Evolutionary conservation across 2,329 filamentous ascomycete genomes (phyloP).

Genomic region (Neurospora crassa): DNA sequence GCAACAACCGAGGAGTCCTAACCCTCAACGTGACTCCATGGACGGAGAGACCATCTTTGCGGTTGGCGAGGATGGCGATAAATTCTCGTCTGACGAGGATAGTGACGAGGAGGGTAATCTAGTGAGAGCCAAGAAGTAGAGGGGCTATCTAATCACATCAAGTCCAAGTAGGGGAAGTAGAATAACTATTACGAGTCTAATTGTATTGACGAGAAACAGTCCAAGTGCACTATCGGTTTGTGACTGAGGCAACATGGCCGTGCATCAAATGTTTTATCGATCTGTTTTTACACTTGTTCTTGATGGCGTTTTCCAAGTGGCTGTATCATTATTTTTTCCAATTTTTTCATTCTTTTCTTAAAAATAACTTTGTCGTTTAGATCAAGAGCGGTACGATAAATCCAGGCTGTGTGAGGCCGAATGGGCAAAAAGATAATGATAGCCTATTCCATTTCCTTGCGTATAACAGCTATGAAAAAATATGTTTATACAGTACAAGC

Average conservation of each 20-base stretch:
- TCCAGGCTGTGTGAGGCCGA: not conserved
- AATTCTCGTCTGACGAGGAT: slow-evolving; percentile 67
- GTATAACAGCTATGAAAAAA: not conserved
- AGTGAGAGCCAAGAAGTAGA: slow-evolving; percentile 36
- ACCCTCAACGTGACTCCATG: slow-evolving; percentile 43
- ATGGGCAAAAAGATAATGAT: not conserved
- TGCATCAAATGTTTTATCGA: not conserved
- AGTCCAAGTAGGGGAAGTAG: not conserved
- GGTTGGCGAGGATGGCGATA: slow-evolving; percentile 75
- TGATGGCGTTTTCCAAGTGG: not conserved
- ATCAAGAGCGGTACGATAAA: not conserved
- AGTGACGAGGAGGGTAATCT: slow-evolving; percentile 49
- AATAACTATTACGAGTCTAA: not conserved
- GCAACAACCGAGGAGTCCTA: slow-evolving; percentile 5
- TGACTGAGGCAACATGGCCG: not conserved
- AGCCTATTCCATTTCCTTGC: not conserved
- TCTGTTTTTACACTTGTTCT: not conserved
- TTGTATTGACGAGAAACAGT: not conserved
- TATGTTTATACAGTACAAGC: not conserved
- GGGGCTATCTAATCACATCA: slow-evolving; percentile 1
- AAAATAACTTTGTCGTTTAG: not conserved
- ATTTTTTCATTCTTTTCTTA: not conserved
- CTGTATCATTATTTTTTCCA: not conserved
- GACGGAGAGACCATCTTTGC: slow-evolving; percentile 96
- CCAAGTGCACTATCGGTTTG: not conserved